Conservation (phyloP, 805 yeast genomes). For the Starmerella cellae region DNA sequence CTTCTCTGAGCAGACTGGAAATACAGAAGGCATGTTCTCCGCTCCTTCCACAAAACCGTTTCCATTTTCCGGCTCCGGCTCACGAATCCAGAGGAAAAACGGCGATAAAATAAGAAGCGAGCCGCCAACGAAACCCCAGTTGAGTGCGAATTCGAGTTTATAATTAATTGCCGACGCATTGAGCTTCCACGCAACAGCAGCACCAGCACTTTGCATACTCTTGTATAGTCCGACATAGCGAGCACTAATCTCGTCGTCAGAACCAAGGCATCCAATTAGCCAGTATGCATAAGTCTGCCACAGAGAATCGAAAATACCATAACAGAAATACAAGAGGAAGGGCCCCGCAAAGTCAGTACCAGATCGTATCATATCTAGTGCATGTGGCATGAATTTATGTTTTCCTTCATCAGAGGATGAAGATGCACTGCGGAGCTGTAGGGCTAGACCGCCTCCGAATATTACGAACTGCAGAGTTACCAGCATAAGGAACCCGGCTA, state of each 20-base stretch:
- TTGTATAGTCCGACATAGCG: conserved; percentile 46
- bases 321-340: conserved; percentile 48
- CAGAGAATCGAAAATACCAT: conserved; percentile 47
- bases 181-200: conserved; percentile 47
- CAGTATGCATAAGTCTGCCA: conserved; percentile 48
- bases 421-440: conserved; percentile 27
- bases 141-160: conserved; percentile 34
- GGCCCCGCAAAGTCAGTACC: conserved; percentile 43
- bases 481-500: conserved; percentile 31
- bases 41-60: conserved; percentile 3
- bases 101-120: conserved; percentile 32
- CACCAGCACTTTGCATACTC: conserved; percentile 52
- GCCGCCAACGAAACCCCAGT: conserved; percentile 41
- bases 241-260: conserved; percentile 38
- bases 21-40: conserved; percentile 5
- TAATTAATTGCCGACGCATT: conserved; percentile 34
- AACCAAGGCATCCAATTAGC: conserved; percentile 40
- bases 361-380: conserved; percentile 33
- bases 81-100: conserved; percentile 10
- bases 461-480: conserved; percentile 34
- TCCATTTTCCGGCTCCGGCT: conserved; percentile 6
- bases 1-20: conserved; percentile 3
- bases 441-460: conserved; percentile 48
- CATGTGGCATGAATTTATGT: conserved; percentile 21
- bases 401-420: conserved; percentile 23